Conservation (phyloP, 768 basidiomycete species). For the Strobilomyces dryophilus region DNA sequence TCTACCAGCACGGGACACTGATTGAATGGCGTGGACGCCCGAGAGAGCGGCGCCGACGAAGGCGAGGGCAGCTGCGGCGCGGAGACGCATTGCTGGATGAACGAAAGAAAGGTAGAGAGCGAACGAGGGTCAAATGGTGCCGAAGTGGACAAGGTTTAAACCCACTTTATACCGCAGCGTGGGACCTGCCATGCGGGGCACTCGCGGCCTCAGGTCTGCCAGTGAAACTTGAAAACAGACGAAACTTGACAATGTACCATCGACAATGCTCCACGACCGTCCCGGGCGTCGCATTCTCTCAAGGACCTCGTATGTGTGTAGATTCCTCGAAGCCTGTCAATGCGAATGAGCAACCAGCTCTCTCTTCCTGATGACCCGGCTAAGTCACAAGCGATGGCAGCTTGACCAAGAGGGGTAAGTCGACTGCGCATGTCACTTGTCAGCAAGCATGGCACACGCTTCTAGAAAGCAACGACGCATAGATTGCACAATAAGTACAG, state of each 20-base stretch:
- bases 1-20: constrained; percentile 65
- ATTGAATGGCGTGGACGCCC: constrained; percentile 61
- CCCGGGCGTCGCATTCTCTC: too few relatives aligned
- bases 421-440: too few relatives aligned
- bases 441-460: not conserved
- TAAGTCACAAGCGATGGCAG: too few relatives aligned
- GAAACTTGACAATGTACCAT: too few relatives aligned
- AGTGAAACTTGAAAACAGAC: too few relatives aligned
- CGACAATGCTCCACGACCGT: too few relatives aligned
- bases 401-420: too few relatives aligned
- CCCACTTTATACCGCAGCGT: not conserved
- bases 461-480: constrained; percentile 29
- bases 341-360: too few relatives aligned
- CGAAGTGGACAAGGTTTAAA: not conserved
- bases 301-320: too few relatives aligned
- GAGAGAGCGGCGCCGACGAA: constrained; percentile 40
- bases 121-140: not conserved
- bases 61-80: constrained; percentile 28
- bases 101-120: constrained; percentile 8
- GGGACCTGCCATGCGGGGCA: not conserved
- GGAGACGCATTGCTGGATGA: constrained; percentile 25
- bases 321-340: too few relatives aligned
- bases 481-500: constrained; percentile 40
- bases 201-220: too few relatives aligned
- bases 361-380: too few relatives aligned